Evolutionary conservation across 2,329 filamentous ascomycete species (phyloP).

Genomic region (Herpotrichia juniperi): DNA sequence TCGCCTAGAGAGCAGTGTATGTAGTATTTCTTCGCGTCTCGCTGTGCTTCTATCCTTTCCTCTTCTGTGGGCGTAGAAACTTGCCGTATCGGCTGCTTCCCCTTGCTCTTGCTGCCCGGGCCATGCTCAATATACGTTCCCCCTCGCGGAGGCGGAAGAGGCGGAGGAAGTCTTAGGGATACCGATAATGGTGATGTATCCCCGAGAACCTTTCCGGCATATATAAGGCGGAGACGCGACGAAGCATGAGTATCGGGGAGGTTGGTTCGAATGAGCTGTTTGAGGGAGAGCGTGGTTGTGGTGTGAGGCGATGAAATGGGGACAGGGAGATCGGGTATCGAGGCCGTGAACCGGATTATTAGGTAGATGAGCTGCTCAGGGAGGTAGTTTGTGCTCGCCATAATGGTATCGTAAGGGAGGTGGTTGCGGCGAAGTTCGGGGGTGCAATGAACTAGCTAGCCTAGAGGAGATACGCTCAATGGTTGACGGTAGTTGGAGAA

Average conservation of each 20-base stretch:
- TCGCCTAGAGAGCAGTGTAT: constrained; percentile 94
- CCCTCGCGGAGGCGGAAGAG: constrained; percentile 45
- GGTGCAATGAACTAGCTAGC: constrained; percentile 17
- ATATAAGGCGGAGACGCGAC: constrained; percentile 84
- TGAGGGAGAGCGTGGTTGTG: constrained; percentile 79
- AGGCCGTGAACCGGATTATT: constrained; percentile 88
- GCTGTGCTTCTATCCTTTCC: constrained; percentile 21
- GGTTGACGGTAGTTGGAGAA: neutral
- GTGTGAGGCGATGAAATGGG: constrained; percentile 71
- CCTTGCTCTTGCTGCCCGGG: constrained; percentile 61
- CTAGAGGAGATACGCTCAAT: neutral
- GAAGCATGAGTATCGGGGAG: constrained; percentile 67
- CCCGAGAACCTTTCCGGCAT: constrained; percentile 83
- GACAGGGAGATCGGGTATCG: constrained; percentile 81
- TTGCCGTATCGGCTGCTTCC: constrained; percentile 67
- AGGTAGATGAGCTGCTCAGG: constrained; percentile 65
- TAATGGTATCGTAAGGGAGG: constrained; percentile 20
- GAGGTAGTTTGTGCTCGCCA: constrained; percentile 33
- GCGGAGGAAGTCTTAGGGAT: constrained; percentile 69
- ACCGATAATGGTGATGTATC: constrained; percentile 72
- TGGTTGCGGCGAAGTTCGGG: constrained; percentile 21
- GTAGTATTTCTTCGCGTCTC: constrained; percentile 67
- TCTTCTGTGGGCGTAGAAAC: constrained; percentile 35
- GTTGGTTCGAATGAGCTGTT: constrained; percentile 77
- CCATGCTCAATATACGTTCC: constrained; percentile 25